phyloP scores from a whole-genome alignment of 1,284 basidiomycete genomes.

The Inonotus hispidus region DNA sequence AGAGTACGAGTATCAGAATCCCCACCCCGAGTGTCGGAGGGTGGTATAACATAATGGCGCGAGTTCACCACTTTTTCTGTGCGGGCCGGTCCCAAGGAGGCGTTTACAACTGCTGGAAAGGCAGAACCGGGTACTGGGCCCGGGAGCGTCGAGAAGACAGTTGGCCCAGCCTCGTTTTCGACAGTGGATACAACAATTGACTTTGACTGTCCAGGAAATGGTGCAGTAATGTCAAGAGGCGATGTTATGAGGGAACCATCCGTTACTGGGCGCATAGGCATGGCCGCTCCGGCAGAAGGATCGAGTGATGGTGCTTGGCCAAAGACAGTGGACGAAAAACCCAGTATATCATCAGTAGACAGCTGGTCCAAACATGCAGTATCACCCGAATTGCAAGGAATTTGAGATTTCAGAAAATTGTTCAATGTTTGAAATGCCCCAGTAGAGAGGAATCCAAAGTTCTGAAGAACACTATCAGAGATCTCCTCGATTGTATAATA shows the following conservation, averaged over 20 bases:
- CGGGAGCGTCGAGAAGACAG: slow-evolving; percentile 46
- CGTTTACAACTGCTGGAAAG: slow-evolving; percentile 38
- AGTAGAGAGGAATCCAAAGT: slow-evolving; percentile 64
- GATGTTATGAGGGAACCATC: slow-evolving; percentile 56
- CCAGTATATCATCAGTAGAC: slow-evolving; percentile 47
- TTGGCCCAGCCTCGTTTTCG: slow-evolving; percentile 57
- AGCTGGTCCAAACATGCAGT: slow-evolving; percentile 47
- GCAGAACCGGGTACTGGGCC: slow-evolving; percentile 35
- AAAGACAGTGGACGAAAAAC: slow-evolving; percentile 41
- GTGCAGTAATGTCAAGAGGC: slow-evolving; percentile 49
- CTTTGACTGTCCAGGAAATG: slow-evolving; percentile 54
- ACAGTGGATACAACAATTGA: slow-evolving; percentile 67
- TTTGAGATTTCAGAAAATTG: slow-evolving; percentile 43
- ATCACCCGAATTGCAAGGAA: slow-evolving; percentile 44
- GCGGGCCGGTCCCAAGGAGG: slow-evolving; percentile 45
- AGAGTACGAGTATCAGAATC: slow-evolving; percentile 47
- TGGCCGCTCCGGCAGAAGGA: slow-evolving; percentile 43
- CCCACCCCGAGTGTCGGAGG: slow-evolving; percentile 23
- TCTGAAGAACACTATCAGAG: slow-evolving; percentile 33
- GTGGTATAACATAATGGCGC: slow-evolving; percentile 40
- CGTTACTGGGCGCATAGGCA: slow-evolving; percentile 57
- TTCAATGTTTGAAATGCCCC: slow-evolving; percentile 52
- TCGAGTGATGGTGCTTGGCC: slow-evolving; percentile 38
- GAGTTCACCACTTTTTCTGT: slow-evolving; percentile 44
- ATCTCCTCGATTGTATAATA: neutral